Evolutionary conservation across 352 stramenopile genomes (phyloP).

Genomic region (Phytophthora crassamura): DNA sequence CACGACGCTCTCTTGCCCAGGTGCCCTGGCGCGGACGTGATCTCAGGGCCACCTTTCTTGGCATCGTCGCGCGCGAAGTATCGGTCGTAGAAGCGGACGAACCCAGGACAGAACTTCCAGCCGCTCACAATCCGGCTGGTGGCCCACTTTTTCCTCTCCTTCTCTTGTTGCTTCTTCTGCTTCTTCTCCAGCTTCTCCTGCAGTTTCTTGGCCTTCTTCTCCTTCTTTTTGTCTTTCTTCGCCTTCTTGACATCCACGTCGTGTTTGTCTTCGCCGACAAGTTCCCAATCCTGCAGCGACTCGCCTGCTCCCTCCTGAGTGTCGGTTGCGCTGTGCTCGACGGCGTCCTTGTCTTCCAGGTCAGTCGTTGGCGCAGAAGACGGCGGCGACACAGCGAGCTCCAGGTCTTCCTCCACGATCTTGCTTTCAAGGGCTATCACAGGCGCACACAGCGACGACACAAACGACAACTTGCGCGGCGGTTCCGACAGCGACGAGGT

Average conservation of each 20-base stretch:
- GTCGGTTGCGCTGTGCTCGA: constrained; percentile 14
- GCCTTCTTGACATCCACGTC: constrained; percentile 19
- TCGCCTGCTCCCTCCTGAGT: constrained; percentile 16
- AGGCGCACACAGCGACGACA: constrained; percentile 43
- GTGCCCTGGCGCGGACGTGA: constrained; percentile 19
- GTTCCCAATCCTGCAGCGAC: constrained; percentile 37
- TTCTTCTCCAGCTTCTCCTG: constrained; percentile 39
- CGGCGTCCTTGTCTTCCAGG: constrained; percentile 19
- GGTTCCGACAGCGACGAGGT: constrained; percentile 25
- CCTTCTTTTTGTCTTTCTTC: constrained; percentile 35
- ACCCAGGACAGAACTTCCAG: constrained; percentile 72
- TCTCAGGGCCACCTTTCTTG: constrained; percentile 32
- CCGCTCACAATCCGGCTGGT: constrained; percentile 45
- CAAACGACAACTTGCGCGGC: constrained; percentile 35
- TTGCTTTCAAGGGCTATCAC: constrained; percentile 23
- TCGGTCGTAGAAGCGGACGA: constrained; percentile 74
- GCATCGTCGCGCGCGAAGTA: constrained; percentile 45
- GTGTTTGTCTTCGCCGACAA: constrained; percentile 22
- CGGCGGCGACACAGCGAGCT: constrained; percentile 33
- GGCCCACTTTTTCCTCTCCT: constrained; percentile 40
- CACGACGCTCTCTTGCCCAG: constrained; percentile 30
- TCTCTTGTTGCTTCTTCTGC: constrained; percentile 39
- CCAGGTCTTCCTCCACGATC: constrained; percentile 33
- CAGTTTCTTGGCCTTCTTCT: constrained; percentile 35
- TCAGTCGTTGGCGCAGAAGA: constrained; percentile 12